These are phyloP conservation scores for Neurospora terricola DNA, from an alignment of 495 filamentous ascomycete species.

Conservation along the genomic window DNA sequence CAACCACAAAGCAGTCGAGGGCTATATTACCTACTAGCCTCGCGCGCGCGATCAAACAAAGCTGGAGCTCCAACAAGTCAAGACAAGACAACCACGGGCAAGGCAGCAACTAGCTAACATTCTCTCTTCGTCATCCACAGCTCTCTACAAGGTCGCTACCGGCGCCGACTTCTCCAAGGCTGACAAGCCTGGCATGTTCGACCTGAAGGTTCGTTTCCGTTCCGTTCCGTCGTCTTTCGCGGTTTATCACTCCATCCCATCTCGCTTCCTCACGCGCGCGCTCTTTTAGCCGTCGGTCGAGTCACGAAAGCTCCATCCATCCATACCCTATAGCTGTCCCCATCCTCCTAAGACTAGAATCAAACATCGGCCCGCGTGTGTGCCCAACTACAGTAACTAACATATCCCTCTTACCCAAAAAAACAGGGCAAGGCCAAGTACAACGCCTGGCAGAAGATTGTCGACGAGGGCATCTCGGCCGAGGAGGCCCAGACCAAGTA, in stretches of 20 bases:
- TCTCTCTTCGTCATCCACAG: constrained; percentile 14
- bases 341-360: too few relatives aligned
- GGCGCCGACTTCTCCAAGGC: constrained; percentile 38
- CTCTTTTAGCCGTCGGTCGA: background rate
- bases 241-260: background rate
- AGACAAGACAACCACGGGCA: background rate
- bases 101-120: constrained; percentile 2
- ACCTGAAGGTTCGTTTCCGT: constrained; percentile 43
- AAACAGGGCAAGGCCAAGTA: constrained; percentile 68
- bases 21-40: background rate
- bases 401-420: background rate
- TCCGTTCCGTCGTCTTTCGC: background rate
- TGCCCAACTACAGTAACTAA: background rate
- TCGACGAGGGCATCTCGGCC: constrained; percentile 45
- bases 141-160: constrained; percentile 42
- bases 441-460: constrained; percentile 58
- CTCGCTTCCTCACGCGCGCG: background rate
- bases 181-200: constrained; percentile 38
- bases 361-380: too few relatives aligned
- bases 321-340: background rate
- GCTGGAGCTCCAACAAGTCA: background rate
- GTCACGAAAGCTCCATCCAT: background rate
- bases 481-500: constrained; percentile 66
- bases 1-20: background rate
- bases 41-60: background rate